These are phyloP conservation scores for Phialophora expanda DNA, from an alignment of 2,329 filamentous ascomycete genomes.

Conservation along the genomic window DNA sequence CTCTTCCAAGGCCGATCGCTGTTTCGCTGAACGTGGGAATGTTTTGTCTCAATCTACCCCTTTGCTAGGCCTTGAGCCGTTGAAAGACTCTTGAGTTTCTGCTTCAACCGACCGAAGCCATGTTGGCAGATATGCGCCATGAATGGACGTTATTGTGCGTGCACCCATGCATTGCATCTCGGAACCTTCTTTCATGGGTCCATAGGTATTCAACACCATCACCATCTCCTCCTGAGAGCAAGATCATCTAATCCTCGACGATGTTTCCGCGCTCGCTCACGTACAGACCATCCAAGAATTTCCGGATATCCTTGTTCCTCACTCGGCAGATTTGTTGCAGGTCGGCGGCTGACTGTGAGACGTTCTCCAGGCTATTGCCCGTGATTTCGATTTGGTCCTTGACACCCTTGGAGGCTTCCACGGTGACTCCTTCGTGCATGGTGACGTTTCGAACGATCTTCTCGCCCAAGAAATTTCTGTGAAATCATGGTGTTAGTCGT, in stretches of 20 bases:
- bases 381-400: slow-evolving; percentile 96
- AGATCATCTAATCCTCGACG: slow-evolving; percentile 59
- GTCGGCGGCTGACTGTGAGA: slow-evolving; percentile 97
- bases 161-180: neutral
- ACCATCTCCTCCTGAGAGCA: neutral
- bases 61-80: neutral
- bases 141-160: neutral
- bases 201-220: neutral
- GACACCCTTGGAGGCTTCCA: slow-evolving; percentile 85
- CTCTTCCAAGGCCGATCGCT: neutral
- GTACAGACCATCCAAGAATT: slow-evolving; percentile 99
- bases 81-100: neutral
- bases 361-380: slow-evolving; percentile 95
- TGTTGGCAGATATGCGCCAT: neutral
- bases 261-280: slow-evolving; percentile 99
- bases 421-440: slow-evolving; percentile 89
- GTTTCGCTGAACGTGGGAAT: neutral
- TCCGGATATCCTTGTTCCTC: slow-evolving; percentile 99
- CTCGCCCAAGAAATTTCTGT: slow-evolving; percentile 96
- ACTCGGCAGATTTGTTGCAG: slow-evolving; percentile 99
- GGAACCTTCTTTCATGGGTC: neutral
- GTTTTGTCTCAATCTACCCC: slow-evolving; percentile 2
- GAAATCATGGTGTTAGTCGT: slow-evolving; percentile 23
- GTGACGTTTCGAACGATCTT: slow-evolving; percentile 94
- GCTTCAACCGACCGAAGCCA: neutral